phyloP scores from a whole-genome alignment of 352 stramenopile genomes.

The Phytophthora rubi region DNA sequence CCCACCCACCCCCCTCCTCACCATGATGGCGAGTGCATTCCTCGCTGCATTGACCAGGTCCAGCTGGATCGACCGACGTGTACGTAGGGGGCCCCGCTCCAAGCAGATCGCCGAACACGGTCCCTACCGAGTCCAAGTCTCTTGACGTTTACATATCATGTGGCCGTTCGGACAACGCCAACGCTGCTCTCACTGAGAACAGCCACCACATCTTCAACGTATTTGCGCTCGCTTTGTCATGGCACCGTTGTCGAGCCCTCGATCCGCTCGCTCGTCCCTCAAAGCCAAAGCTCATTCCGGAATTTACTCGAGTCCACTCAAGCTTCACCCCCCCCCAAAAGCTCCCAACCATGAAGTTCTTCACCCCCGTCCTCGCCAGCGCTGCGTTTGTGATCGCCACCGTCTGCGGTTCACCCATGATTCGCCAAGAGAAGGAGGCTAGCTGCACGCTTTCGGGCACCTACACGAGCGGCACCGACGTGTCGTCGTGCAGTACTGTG shows the following conservation, averaged over 20 bases:
- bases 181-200: conserved; percentile 1
- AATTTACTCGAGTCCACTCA: conserved; percentile 10
- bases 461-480: conserved; percentile 30
- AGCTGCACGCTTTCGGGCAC: conserved; percentile 38
- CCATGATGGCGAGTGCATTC: background rate
- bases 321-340: background rate
- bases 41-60: conserved; percentile 3
- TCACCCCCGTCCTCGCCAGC: background rate
- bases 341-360: conserved; percentile 26
- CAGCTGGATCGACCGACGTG: conserved; percentile 12
- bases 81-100: background rate
- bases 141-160: background rate
- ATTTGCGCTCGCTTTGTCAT: background rate
- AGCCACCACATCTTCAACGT: conserved; percentile 5
- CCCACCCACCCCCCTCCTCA: no score
- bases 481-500: conserved; percentile 33
- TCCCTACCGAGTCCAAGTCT: background rate
- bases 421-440: conserved; percentile 21
- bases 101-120: background rate
- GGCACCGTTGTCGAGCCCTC: background rate
- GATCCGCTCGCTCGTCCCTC: background rate
- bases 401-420: conserved; percentile 13
- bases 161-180: background rate
- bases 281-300: background rate
- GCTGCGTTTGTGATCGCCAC: background rate